Evolutionary conservation across 805 yeast species (phyloP), one percentile per base, ranked within the genome.

Genomic region (Candida montana): DNA sequence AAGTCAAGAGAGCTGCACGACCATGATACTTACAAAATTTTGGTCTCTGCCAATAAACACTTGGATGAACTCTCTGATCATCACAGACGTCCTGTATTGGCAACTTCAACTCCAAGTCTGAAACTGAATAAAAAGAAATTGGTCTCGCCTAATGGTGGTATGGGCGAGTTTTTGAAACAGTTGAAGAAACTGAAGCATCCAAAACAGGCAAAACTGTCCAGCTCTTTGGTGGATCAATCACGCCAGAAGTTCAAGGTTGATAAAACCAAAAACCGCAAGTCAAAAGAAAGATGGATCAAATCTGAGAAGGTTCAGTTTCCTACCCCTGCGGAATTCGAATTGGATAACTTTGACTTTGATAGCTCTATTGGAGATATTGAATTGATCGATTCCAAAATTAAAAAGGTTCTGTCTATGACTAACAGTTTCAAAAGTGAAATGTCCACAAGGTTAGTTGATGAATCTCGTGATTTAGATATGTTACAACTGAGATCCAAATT

Each of bases 11-110:
- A n/a, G n/a, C n/a, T n/a, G 20, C 51, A 44, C 15, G 61, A 55
- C 31, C 16, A 39, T 15, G 51, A 46, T 27, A 56, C 57, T 1
- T 56, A 48, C 33, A 48, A 50, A 32, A 56, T 56, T n/a, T 45
- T 56, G 40, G 43, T 37, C 18, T 34, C 40, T 12, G 58, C 60
- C 3, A 56, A 46, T 18, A 28, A 41, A 13, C 44, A 40, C 2
- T 31, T 54, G 34, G 40, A 35, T 16, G 28, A 21, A 13, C 31
- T 34, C 2, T 28, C 17, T 2, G 28, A n/a, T n/a, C n/a, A n/a
- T n/a, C n/a, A n/a, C n/a, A n/a, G n/a, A n/a, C n/a, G n/a, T n/a
- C n/a, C n/a, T n/a, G n/a, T n/a, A n/a, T n/a, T n/a, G n/a, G n/a
- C n/a, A n/a, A n/a, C n/a, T n/a, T n/a, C n/a, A n/a, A n/a, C n/a